Percentiles rank a stretch among this genome's conserved stretches.
These are phyloP conservation scores for Umbilicus rupestris DNA, from an alignment of 164 flowering plant genomes.

Conservation along the genomic window DNA sequence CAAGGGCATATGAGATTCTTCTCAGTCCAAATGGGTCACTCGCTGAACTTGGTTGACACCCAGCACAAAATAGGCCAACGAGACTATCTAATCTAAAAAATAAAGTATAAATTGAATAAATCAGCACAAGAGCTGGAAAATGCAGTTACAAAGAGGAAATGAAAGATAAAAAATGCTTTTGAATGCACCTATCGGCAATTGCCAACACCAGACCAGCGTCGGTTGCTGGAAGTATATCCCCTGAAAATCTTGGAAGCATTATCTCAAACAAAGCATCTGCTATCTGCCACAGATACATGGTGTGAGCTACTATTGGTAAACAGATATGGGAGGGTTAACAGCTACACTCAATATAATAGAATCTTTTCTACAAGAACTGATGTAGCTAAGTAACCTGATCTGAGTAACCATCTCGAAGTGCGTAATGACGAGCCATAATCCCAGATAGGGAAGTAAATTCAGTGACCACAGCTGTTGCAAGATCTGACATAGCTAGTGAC, in stretches of 20 bases:
- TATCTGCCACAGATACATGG: slow-evolving; percentile 33
- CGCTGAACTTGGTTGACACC: slow-evolving; percentile 81
- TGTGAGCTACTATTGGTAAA: neutral
- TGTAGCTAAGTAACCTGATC: slow-evolving; percentile 38
- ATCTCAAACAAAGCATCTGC: slow-evolving; percentile 89
- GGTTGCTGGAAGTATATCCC: slow-evolving; percentile 76
- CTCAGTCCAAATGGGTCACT: slow-evolving; percentile 92
- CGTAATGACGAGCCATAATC: slow-evolving; percentile 92
- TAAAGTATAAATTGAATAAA: neutral
- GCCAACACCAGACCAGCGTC: slow-evolving; percentile 77
- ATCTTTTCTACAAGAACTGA: neutral
- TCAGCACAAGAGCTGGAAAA: neutral
- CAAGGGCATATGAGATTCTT: slow-evolving; percentile 89
- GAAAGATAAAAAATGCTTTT: slow-evolving; percentile 1
- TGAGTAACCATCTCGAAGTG: slow-evolving; percentile 80
- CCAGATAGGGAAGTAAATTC: slow-evolving; percentile 95
- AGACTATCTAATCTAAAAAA: slow-evolving; percentile 87
- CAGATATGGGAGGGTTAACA: neutral
- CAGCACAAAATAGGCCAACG: slow-evolving; percentile 84
- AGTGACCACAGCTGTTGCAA: slow-evolving; percentile 81
- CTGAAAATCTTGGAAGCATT: slow-evolving; percentile 83
- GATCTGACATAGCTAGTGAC: slow-evolving; percentile 90
- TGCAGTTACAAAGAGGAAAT: neutral
- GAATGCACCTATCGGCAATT: slow-evolving; percentile 72
- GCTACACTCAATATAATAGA: neutral